Evolutionary conservation across 164 flowering plant species (phyloP).

Genomic region (Nymphaea thermarum): DNA sequence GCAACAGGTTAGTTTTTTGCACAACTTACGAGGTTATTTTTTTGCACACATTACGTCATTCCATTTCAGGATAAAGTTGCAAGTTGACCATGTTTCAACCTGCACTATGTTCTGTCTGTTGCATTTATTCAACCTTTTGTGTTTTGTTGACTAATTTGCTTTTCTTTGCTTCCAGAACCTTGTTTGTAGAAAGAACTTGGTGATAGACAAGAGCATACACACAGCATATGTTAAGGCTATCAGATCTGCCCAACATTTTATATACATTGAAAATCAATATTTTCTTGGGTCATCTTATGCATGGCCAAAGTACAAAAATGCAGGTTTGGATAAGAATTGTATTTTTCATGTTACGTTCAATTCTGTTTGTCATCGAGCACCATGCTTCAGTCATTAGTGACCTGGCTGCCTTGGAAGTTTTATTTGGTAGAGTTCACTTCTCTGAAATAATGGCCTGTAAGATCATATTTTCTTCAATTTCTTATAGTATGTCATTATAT

Average conservation of each 20-base stretch:
- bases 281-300: conserved; percentile 80
- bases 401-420: neutral
- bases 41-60: neutral
- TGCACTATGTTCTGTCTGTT: neutral
- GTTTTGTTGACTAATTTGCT: neutral
- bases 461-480: neutral
- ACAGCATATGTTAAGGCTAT: conserved; percentile 75
- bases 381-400: neutral
- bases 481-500: neutral
- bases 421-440: neutral
- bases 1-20: conserved; percentile 25
- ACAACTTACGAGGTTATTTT: neutral
- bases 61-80: neutral
- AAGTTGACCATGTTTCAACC: neutral
- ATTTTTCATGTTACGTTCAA: neutral
- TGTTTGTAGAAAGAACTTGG: conserved; percentile 38
- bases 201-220: conserved; percentile 71
- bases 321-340: conserved; percentile 33
- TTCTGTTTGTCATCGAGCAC: neutral
- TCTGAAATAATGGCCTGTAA: neutral
- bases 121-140: neutral
- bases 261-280: conserved; percentile 77
- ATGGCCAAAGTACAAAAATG: conserved; percentile 68
- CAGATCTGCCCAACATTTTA: conserved; percentile 73
- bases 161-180: conserved; percentile 44